Percentiles rank a stretch among this genome's conserved stretches.
These are phyloP conservation scores for Theileria orientalis DNA, from an alignment of 169 alveolate genomes.

Conservation along the genomic window DNA sequence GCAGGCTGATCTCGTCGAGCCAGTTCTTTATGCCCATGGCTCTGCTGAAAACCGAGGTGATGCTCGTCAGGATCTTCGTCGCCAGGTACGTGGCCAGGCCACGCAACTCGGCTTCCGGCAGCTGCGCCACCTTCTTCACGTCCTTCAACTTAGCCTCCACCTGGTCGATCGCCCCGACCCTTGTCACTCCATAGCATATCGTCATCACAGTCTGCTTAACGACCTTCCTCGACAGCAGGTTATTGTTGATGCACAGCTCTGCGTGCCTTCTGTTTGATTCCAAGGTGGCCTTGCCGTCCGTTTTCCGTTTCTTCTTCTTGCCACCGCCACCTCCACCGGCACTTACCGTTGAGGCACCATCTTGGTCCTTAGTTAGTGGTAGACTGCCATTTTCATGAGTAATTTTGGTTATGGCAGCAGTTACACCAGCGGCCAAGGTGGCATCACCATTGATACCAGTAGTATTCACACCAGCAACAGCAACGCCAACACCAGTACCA, in stretches of 20 bases:
- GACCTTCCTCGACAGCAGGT: constrained; percentile 86
- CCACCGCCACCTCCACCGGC: too few species aligned
- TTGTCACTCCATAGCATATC: constrained; percentile 96
- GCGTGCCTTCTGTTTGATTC: constrained; percentile 43
- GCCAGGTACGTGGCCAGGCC: constrained; percentile 82
- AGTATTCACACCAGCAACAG: not conserved
- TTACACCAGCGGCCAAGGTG: constrained; percentile 8
- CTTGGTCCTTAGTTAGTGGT: too few species aligned
- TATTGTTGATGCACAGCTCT: constrained; percentile 69
- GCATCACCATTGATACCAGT: not conserved
- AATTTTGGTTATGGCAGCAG: too few species aligned
- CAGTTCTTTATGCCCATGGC: constrained; percentile 93
- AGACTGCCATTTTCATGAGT: not conserved
- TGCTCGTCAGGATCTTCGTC: constrained; percentile 84
- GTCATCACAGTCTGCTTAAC: constrained; percentile 99
- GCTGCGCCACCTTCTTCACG: constrained; percentile 42
- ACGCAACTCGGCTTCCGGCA: constrained; percentile 44
- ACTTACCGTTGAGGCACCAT: too few species aligned
- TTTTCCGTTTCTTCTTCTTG: too few species aligned
- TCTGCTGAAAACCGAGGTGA: constrained; percentile 89
- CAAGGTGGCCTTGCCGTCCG: constrained; percentile 41
- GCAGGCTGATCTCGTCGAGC: constrained; percentile 89
- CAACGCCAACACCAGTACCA: not conserved
- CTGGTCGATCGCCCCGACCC: constrained; percentile 86
- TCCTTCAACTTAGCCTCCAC: constrained; percentile 62